phyloP scores from a whole-genome alignment of 2,329 filamentous ascomycete genomes.

The Trichoderma sp. region DNA sequence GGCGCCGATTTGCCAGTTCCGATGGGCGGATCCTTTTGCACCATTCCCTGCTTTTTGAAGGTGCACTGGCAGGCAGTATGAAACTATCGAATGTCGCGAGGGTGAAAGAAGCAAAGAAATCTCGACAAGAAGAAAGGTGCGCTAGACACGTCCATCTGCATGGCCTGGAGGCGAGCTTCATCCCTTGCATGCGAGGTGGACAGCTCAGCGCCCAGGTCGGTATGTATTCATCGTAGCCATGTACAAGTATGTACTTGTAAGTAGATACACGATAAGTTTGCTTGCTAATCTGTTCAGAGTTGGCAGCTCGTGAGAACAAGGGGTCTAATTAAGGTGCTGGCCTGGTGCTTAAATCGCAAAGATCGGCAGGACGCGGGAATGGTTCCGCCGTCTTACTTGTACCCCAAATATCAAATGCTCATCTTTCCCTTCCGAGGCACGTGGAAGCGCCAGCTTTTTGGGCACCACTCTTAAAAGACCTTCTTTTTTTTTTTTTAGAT shows the following conservation, averaged over 20 bases:
- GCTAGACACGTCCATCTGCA: not conserved
- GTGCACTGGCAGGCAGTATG: too few relatives aligned
- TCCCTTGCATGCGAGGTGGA: not conserved
- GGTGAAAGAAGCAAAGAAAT: not conserved
- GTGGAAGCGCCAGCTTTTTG: conserved; percentile 8
- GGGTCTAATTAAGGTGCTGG: not conserved
- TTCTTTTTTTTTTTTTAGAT: not conserved
- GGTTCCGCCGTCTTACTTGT: conserved; percentile 9
- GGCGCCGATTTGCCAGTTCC: conserved; percentile 2
- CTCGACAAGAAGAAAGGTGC: not conserved
- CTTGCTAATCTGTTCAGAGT: not conserved
- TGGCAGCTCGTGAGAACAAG: conserved; percentile 11
- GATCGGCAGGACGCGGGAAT: conserved; percentile 20
- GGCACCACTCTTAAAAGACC: not conserved
- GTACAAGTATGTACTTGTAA: too few relatives aligned
- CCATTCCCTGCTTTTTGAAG: not conserved
- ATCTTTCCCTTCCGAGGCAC: not conserved
- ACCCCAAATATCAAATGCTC: not conserved
- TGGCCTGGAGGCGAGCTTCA: not conserved
- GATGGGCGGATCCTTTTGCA: not conserved
- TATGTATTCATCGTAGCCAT: not conserved
- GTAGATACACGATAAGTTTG: not conserved
- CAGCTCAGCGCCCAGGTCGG: not conserved
- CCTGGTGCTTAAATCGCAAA: not conserved
- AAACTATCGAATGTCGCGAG: conserved; percentile 11